A percentile compares a stretch with the other conserved stretches of the same genome.
These are phyloP conservation scores for Sodiomyces alkalinus DNA, from an alignment of 2,329 filamentous ascomycete genomes.

Conservation along the genomic window DNA sequence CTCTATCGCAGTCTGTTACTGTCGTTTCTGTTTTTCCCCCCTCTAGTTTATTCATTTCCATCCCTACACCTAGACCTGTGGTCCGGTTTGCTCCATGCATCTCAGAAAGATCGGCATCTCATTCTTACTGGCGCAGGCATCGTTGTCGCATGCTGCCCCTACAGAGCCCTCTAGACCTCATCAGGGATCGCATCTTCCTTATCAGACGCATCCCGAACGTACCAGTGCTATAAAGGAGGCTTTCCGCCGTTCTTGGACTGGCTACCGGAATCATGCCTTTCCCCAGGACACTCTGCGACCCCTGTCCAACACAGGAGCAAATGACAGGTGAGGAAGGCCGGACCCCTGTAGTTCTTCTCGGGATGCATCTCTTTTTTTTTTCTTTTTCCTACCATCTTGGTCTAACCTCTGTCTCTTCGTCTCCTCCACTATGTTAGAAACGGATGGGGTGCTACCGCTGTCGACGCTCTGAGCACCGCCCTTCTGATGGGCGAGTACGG, in stretches of 20 bases:
- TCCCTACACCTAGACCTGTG: no score
- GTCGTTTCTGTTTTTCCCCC: no score
- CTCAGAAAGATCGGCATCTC: no score
- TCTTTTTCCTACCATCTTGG: neutral
- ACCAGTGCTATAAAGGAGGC: conserved; percentile 50
- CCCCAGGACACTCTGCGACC: conserved; percentile 64
- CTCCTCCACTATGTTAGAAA: conserved; percentile 35
- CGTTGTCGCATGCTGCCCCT: no score
- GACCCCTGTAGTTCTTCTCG: no score
- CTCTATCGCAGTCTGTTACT: no score
- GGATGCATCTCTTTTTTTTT: no score
- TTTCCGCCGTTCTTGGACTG: conserved; percentile 57
- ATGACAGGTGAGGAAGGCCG: conserved; percentile 55
- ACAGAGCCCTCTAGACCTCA: no score
- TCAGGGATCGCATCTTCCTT: no score
- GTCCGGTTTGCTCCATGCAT: no score
- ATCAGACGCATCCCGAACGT: conserved; percentile 20
- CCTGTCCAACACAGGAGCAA: conserved; percentile 44
- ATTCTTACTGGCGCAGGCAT: no score
- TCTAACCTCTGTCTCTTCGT: neutral
- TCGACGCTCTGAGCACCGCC: conserved; percentile 69
- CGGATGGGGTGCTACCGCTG: conserved; percentile 70
- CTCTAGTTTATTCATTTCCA: no score
- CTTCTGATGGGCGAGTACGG: conserved; percentile 57
- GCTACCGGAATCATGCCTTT: conserved; percentile 60